phyloP scores from a whole-genome alignment of 805 yeast genomes.

The Starmerella riodocensis region DNA sequence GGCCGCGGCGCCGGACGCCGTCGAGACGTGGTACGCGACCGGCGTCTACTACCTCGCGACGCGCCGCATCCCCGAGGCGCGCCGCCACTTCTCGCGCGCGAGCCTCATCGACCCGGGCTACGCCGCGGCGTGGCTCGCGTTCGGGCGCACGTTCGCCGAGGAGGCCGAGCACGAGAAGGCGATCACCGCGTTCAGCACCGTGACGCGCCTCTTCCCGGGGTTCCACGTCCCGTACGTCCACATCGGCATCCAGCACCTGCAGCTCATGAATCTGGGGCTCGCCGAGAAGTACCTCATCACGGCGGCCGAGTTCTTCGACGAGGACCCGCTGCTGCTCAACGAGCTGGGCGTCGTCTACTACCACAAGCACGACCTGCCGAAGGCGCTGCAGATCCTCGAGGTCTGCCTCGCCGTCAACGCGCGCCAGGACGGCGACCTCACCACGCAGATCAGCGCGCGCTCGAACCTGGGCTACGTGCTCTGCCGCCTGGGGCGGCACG shows the following conservation, averaged over 20 bases:
- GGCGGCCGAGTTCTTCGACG: slow-evolving; percentile 62
- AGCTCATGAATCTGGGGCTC: slow-evolving; percentile 66
- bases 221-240: slow-evolving; percentile 80
- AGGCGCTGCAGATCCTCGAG: slow-evolving; percentile 42
- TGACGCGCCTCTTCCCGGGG: slow-evolving; percentile 63
- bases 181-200: slow-evolving; percentile 90
- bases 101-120: slow-evolving; percentile 78
- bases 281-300: slow-evolving; percentile 77
- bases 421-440: slow-evolving; percentile 54
- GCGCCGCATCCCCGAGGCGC: slow-evolving; percentile 62
- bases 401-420: slow-evolving; percentile 12
- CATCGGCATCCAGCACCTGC: slow-evolving; percentile 91
- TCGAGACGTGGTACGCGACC: slow-evolving; percentile 84
- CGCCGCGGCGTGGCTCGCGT: slow-evolving; percentile 95
- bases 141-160: slow-evolving; percentile 93
- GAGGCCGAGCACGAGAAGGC: slow-evolving; percentile 99
- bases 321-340: slow-evolving; percentile 77
- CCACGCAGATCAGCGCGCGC: slow-evolving; percentile 64
- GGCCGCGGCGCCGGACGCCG: slow-evolving; percentile 64
- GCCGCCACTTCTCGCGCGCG: slow-evolving; percentile 78
- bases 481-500: slow-evolving; percentile 38
- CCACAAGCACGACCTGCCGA: slow-evolving; percentile 51
- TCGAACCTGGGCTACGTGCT: slow-evolving; percentile 20
- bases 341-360: slow-evolving; percentile 89
- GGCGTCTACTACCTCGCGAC: slow-evolving; percentile 78